These are phyloP conservation scores for Pseudocohnilembus persalinus DNA, from an alignment of 169 alveolate genomes.

Conservation along the genomic window DNA sequence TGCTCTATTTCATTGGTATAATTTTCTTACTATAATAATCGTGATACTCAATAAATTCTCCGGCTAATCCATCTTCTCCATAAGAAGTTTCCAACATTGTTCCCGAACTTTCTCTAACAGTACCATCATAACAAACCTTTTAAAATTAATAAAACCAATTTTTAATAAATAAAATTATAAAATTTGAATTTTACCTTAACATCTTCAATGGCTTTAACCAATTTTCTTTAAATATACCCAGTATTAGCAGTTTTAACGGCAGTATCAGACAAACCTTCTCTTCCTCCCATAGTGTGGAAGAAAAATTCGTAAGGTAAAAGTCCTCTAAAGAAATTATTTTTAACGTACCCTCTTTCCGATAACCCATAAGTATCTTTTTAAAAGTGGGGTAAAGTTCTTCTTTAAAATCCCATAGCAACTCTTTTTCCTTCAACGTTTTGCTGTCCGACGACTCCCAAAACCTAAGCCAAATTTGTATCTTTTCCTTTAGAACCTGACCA, in stretches of 20 bases:
- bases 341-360: conserved; percentile 64
- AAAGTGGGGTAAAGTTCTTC: conserved; percentile 99
- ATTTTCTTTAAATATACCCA: conserved; percentile 99
- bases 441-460: conserved; percentile 99
- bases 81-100: conserved; percentile 97
- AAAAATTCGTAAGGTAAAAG: conserved; percentile 98
- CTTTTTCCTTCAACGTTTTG: conserved; percentile 99
- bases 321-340: conserved; percentile 47
- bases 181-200: conserved; percentile 89
- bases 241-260: conserved; percentile 99
- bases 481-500: conserved; percentile 87
- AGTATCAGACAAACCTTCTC: conserved; percentile 99
- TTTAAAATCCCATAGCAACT: conserved; percentile 97
- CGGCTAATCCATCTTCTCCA: conserved; percentile 99
- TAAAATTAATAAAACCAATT: too few species aligned
- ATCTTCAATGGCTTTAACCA: conserved; percentile 99
- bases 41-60: conserved; percentile 94
- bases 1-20: conserved; percentile 92
- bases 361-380: conserved; percentile 99
- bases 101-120: conserved; percentile 97
- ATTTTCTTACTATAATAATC: conserved; percentile 66
- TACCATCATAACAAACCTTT: conserved; percentile 93
- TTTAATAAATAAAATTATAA: too few species aligned
- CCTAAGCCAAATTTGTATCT: conserved; percentile 90
- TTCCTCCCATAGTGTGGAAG: conserved; percentile 99